Conservation (phyloP, 2,329 filamentous ascomycete genomes). For the Neoscytalidium dimidiatum region DNA sequence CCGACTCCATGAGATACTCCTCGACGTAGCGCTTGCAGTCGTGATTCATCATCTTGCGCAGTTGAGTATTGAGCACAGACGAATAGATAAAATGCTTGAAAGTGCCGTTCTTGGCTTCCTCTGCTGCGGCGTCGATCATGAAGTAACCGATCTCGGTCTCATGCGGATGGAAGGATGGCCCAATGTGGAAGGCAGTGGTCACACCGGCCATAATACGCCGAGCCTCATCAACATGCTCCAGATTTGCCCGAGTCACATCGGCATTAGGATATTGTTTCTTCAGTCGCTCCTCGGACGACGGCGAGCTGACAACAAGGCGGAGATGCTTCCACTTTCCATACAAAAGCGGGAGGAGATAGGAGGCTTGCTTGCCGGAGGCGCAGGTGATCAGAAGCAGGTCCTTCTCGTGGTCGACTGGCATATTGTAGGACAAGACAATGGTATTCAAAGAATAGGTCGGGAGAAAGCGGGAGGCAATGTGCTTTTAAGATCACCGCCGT, state of each 20-base stretch:
- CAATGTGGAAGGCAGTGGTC: slow-evolving; percentile 35
- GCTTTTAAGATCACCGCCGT: not conserved
- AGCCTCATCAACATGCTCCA: slow-evolving; percentile 28
- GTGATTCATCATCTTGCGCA: slow-evolving; percentile 40
- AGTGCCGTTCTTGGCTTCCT: slow-evolving; percentile 23
- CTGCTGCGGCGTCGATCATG: slow-evolving; percentile 39
- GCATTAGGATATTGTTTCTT: slow-evolving; percentile 32
- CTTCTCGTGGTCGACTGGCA: slow-evolving; percentile 26
- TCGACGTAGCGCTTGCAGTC: slow-evolving; percentile 39
- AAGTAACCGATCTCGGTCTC: slow-evolving; percentile 37
- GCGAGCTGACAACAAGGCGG: slow-evolving; percentile 36
- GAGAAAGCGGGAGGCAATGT: not conserved
- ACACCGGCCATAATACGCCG: slow-evolving; percentile 31
- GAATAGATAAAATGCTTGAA: slow-evolving; percentile 41
- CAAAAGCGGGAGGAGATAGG: slow-evolving; percentile 37
- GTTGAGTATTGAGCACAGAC: slow-evolving; percentile 35
- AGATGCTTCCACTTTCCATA: slow-evolving; percentile 33
- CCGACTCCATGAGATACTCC: slow-evolving; percentile 37
- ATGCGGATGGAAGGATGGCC: slow-evolving; percentile 37
- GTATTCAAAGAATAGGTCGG: not conserved
- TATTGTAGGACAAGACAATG: slow-evolving; percentile 24
- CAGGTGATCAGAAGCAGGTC: slow-evolving; percentile 42
- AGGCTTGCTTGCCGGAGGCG: slow-evolving; percentile 41
- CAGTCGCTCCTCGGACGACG: slow-evolving; percentile 30
- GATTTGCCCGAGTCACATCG: slow-evolving; percentile 34